phyloP scores from a whole-genome alignment of 164 flowering plant species.

The Chimonanthus salicifolius region DNA sequence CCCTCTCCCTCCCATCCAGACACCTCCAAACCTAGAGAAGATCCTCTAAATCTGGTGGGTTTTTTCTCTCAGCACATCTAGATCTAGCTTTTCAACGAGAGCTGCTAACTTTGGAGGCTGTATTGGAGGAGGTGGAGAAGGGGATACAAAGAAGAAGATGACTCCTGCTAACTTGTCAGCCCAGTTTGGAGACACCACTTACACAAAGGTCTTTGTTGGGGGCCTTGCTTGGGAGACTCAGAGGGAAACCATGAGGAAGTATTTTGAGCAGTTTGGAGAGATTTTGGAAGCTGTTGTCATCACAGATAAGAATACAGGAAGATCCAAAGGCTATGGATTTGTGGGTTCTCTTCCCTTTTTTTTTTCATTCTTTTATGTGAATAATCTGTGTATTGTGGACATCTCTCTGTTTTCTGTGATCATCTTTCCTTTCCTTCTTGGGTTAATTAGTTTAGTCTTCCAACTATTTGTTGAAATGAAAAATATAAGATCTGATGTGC shows the following conservation, averaged over 20 bases:
- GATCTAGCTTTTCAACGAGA: slow-evolving; percentile 3
- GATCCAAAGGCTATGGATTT: slow-evolving; percentile 98
- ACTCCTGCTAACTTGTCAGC: slow-evolving; percentile 44
- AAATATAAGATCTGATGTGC: neutral
- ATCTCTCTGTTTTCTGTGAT: neutral
- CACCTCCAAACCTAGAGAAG: slow-evolving; percentile 15
- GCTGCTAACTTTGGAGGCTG: slow-evolving; percentile 15
- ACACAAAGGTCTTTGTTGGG: slow-evolving; percentile 93
- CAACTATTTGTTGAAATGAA: neutral
- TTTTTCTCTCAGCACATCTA: neutral
- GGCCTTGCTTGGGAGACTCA: slow-evolving; percentile 98
- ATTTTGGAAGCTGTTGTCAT: slow-evolving; percentile 95
- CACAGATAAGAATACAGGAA: slow-evolving; percentile 82
- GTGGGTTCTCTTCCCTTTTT: slow-evolving; percentile 32
- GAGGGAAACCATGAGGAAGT: slow-evolving; percentile 78
- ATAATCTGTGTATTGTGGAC: too few species aligned
- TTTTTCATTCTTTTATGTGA: neutral
- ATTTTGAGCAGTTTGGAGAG: slow-evolving; percentile 92
- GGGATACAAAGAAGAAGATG: slow-evolving; percentile 21
- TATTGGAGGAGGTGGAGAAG: slow-evolving; percentile 1
- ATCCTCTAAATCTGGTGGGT: slow-evolving; percentile 16
- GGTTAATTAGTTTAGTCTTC: neutral
- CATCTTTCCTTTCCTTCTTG: neutral
- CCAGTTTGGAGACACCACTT: slow-evolving; percentile 87
- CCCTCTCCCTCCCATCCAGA: slow-evolving; percentile 3